Evolutionary conservation across 1,284 basidiomycete species (phyloP).

Genomic region (Cryptococcus amylolentus): DNA sequence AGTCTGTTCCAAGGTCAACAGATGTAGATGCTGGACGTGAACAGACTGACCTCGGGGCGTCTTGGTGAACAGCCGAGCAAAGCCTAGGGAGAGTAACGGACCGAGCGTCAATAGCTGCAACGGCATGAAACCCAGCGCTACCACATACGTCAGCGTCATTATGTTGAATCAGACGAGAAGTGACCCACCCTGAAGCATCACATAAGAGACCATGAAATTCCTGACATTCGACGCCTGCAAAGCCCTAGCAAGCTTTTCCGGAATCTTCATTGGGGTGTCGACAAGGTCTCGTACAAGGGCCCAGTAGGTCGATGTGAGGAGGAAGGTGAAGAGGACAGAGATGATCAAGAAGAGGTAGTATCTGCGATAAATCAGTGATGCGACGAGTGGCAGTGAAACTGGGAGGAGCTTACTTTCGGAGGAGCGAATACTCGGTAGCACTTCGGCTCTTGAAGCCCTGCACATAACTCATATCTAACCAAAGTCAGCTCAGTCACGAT

Average conservation of each 20-base stretch:
- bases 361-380: conserved; percentile 51
- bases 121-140: conserved; percentile 88
- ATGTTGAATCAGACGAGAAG: neutral
- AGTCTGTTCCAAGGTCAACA: conserved; percentile 57
- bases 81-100: conserved; percentile 68
- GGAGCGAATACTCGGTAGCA: conserved; percentile 85
- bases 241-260: conserved; percentile 79
- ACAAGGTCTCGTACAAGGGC: conserved; percentile 81
- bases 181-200: conserved; percentile 77
- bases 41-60: conserved; percentile 71
- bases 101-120: conserved; percentile 87
- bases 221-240: conserved; percentile 63
- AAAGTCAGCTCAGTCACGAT: neutral
- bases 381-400: neutral
- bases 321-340: conserved; percentile 94
- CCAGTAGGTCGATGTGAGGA: conserved; percentile 85
- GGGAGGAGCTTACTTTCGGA: conserved; percentile 69
- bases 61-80: conserved; percentile 67
- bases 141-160: neutral
- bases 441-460: conserved; percentile 86
- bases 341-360: conserved; percentile 91
- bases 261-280: conserved; percentile 72
- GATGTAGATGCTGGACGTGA: neutral
- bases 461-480: conserved; percentile 72
- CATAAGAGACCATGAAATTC: conserved; percentile 93